Evolutionary conservation across 805 yeast species (phyloP), one percentile per base, ranked within the genome.

Genomic region (Komagataella phaffii): DNA sequence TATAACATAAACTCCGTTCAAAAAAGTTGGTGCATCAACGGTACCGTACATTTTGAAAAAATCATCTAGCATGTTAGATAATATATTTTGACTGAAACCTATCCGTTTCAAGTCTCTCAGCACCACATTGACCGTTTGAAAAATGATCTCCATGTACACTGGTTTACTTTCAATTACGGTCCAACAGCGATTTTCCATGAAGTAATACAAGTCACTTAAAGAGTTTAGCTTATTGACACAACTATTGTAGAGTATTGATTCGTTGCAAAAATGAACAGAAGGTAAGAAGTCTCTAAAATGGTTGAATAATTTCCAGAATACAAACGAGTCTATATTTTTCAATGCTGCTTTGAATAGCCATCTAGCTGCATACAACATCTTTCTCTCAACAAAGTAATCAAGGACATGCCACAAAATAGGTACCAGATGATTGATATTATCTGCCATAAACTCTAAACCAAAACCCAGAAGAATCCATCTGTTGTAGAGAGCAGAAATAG

Each of bases 381-480:
- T 24, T 17, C 30, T 43, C 12, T 44, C 44, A 30, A 44, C 24
- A 14, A 44, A 51, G 50, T 51, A 24, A 8, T 47, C n/a, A 46
- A 52, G 24, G n/a, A 53, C 7, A 19, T 49, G 45, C 2, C 51
- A 52, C 17, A 53, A 45, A n/a, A 53, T 45, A 10, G 51, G 53
- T 10, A 49, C 45, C 43, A 53, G 47, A 10, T 36, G 17, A 40
- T 45, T 21, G 47, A 48, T 24, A 46, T 49, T 43, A 12, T 44
- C 23, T 14, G 30, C 48, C 6, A 53, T 50, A 14, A 52, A 17
- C n/a, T 44, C 47, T 6, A 53, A 10, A 3, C 53, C 48, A 17
- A 52, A 52, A 17, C 56, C 54, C n/a, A 53, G 40, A 3, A 50
- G 40, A 8, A 53, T 40, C 45, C 46, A 50, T 30, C 46, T 50